phyloP scores from a whole-genome alignment of 306 rosid species.

The Arachis hypogaea region DNA sequence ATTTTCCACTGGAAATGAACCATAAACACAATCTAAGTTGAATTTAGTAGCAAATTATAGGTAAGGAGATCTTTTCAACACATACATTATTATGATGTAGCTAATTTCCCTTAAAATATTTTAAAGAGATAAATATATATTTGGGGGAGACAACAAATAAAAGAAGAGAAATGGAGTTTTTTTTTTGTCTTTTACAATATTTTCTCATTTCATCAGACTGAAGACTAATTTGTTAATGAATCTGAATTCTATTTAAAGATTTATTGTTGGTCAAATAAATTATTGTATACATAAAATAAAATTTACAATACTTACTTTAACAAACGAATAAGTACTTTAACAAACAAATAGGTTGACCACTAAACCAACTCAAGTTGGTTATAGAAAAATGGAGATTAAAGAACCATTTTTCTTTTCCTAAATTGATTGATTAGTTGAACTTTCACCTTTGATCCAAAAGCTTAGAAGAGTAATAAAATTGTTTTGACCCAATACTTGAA shows the following conservation, averaged over 20 bases:
- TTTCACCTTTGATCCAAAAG: conserved; percentile 4
- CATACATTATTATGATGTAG: background rate
- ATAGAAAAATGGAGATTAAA: background rate
- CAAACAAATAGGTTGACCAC: too few species aligned
- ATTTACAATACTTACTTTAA: too few species aligned
- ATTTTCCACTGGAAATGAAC: background rate
- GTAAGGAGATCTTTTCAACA: background rate
- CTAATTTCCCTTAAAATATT: background rate
- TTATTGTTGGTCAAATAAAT: too few species aligned
- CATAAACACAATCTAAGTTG: background rate
- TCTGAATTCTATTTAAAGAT: too few species aligned
- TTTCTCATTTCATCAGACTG: too few species aligned
- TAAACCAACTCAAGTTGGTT: too few species aligned
- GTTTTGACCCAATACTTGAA: background rate
- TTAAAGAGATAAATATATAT: background rate
- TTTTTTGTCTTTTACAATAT: too few species aligned
- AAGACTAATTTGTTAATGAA: too few species aligned
- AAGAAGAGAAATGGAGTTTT: background rate
- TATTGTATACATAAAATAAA: too few species aligned
- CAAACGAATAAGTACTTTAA: too few species aligned
- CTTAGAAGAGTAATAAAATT: background rate
- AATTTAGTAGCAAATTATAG: background rate
- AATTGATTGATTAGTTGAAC: conserved; percentile 7
- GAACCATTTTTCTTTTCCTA: background rate
- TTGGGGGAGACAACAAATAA: background rate